These are phyloP conservation scores for Podospora comata DNA, from an alignment of 495 filamentous ascomycete species.

Conservation along the genomic window DNA sequence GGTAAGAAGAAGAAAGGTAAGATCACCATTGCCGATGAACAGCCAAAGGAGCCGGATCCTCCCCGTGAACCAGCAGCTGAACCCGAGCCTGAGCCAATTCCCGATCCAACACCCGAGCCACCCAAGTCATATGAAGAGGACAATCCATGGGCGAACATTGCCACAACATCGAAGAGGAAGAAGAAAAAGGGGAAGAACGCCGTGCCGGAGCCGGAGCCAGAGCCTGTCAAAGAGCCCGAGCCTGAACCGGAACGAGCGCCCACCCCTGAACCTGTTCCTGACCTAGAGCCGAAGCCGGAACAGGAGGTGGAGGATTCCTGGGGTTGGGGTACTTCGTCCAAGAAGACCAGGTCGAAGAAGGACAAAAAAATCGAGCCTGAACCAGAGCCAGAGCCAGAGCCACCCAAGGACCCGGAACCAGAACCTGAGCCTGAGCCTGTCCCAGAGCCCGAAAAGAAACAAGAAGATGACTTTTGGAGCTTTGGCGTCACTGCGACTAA, in stretches of 20 bases:
- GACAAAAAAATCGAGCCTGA: constrained; percentile 11
- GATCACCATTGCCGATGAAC: constrained; percentile 17
- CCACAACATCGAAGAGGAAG: constrained; percentile 37
- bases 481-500: constrained; percentile 15
- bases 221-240: constrained; percentile 20
- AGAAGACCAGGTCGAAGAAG: constrained; percentile 8
- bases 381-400: constrained; percentile 14
- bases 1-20: constrained; percentile 30
- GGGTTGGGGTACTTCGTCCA: background rate
- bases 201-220: constrained; percentile 13
- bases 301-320: constrained; percentile 11
- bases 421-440: constrained; percentile 32
- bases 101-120: constrained; percentile 20
- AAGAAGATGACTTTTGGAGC: constrained; percentile 19
- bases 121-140: constrained; percentile 22
- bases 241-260: constrained; percentile 17
- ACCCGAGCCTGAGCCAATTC: constrained; percentile 27
- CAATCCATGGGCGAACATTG: constrained; percentile 22
- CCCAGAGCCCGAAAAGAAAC: constrained; percentile 8
- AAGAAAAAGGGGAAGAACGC: constrained; percentile 26
- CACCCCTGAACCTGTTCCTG: constrained; percentile 14
- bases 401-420: constrained; percentile 19
- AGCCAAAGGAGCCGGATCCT: constrained; percentile 21
- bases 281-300: constrained; percentile 15
- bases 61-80: constrained; percentile 27